Conservation (phyloP, 106 monocot species). For the Phalaenopsis equestris region DNA sequence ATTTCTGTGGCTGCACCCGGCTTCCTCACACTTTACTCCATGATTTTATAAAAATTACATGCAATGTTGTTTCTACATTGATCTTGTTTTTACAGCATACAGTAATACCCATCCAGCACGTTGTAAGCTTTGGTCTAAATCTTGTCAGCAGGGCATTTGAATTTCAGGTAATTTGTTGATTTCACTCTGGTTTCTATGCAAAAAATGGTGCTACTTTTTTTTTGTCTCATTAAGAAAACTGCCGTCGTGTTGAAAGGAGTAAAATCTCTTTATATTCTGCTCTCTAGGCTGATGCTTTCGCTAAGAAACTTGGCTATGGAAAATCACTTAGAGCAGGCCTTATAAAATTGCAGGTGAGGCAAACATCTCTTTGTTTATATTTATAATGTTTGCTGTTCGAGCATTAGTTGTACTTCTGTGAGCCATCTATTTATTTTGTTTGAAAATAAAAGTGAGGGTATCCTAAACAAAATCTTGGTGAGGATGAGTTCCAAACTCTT, state of each 20-base stretch:
- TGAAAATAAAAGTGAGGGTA: too few species aligned
- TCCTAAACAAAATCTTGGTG: too few species aligned
- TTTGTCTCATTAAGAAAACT: not conserved
- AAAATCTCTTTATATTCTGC: not conserved
- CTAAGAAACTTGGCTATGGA: slow-evolving; percentile 77
- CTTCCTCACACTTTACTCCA: too few species aligned
- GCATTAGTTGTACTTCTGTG: slow-evolving; percentile 2
- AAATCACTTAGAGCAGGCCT: slow-evolving; percentile 64
- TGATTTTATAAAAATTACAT: not conserved
- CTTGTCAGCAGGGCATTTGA: slow-evolving; percentile 92
- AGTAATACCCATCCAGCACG: slow-evolving; percentile 77
- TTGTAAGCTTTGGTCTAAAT: slow-evolving; percentile 83
- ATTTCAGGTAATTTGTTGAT: slow-evolving; percentile 64
- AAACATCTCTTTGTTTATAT: not conserved
- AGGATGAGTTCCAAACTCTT: too few species aligned
- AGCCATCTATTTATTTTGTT: not conserved
- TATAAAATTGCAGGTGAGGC: slow-evolving; percentile 71
- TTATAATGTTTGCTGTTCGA: not conserved
- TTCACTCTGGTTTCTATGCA: too few species aligned
- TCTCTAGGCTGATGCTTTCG: slow-evolving; percentile 95
- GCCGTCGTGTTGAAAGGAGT: not conserved
- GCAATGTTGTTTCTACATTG: not conserved
- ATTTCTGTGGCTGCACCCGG: too few species aligned
- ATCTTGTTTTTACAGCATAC: slow-evolving; percentile 56
- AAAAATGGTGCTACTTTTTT: too few species aligned